Evolutionary conservation across 2,329 filamentous ascomycete genomes (phyloP).

Genomic region (Colletotrichum paranaense): DNA sequence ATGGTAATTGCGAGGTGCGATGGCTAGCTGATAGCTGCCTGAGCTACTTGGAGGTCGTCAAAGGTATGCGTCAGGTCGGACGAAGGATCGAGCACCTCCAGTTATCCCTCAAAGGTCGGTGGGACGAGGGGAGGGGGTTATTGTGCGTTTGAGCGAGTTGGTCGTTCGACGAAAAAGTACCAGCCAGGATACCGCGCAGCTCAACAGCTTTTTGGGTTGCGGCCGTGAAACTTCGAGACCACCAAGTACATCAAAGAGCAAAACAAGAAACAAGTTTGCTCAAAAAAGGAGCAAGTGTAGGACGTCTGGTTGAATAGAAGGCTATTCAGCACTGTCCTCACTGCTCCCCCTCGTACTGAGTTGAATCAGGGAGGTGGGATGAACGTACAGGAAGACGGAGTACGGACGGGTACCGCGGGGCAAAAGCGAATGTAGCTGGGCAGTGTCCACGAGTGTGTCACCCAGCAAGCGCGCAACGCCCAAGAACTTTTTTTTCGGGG

Average conservation of each 20-base stretch:
- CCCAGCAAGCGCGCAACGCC: slow-evolving; percentile 1
- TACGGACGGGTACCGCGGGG: slow-evolving; percentile 25
- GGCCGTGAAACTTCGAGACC: slow-evolving; percentile 7
- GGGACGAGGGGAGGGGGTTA: background rate
- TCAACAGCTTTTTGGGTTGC: slow-evolving; percentile 5
- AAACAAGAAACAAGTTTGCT: background rate
- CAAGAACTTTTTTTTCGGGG: slow-evolving; percentile 7
- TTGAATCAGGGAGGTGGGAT: slow-evolving; percentile 35
- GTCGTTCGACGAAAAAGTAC: background rate
- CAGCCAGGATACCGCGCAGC: slow-evolving; percentile 17
- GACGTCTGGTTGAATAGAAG: slow-evolving; percentile 33
- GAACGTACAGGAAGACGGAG: slow-evolving; percentile 1
- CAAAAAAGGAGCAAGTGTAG: slow-evolving; percentile 34
- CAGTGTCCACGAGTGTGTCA: slow-evolving; percentile 13
- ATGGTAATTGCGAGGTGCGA: background rate
- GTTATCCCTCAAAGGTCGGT: slow-evolving; percentile 18
- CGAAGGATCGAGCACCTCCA: background rate
- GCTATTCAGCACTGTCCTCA: slow-evolving; percentile 38
- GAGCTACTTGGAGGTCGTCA: slow-evolving; percentile 7
- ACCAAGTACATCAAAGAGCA: background rate
- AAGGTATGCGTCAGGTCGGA: background rate
- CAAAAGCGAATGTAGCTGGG: slow-evolving; percentile 22
- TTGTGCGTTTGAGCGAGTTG: background rate
- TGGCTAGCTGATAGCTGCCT: background rate
- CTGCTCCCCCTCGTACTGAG: slow-evolving; percentile 33